Evolutionary conservation across 1,284 basidiomycete genomes (phyloP).

Genomic region (Trametes pubescens): DNA sequence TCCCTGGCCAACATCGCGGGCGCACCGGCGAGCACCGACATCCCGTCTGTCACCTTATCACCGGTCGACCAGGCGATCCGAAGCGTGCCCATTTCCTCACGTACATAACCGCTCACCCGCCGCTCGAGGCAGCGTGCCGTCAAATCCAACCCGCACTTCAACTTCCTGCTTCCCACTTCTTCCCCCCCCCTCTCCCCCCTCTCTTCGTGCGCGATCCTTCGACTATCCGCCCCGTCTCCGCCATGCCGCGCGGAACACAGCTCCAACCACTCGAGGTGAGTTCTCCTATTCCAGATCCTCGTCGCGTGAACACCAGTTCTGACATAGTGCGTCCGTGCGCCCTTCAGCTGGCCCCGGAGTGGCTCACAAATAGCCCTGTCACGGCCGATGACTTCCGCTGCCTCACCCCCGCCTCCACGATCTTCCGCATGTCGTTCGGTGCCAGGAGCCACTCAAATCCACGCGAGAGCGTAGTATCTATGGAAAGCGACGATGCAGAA

Average conservation of each 20-base stretch:
- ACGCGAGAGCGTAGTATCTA: constrained; percentile 18
- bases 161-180: constrained; percentile 4
- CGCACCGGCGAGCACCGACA: not conserved
- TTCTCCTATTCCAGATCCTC: not conserved
- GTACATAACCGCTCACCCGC: constrained; percentile 6
- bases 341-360: constrained; percentile 28
- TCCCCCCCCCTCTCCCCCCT: not conserved
- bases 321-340: not conserved
- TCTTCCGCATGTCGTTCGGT: constrained; percentile 33
- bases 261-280: constrained; percentile 27
- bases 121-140: not conserved
- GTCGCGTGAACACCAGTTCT: not conserved
- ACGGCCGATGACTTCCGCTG: constrained; percentile 31
- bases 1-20: constrained; percentile 4
- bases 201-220: constrained; percentile 1
- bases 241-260: constrained; percentile 9
- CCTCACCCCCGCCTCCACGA: constrained; percentile 28
- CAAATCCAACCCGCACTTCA: constrained; percentile 1
- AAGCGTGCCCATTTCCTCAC: constrained; percentile 3
- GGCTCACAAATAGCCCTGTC: constrained; percentile 32
- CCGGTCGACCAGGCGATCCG: constrained; percentile 23
- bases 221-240: not conserved
- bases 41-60: constrained; percentile 19
- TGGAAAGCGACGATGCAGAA: constrained; percentile 7
- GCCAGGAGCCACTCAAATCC: constrained; percentile 10